These are phyloP conservation scores for Clathrospora elynae DNA, from an alignment of 2,329 filamentous ascomycete genomes.

Conservation along the genomic window DNA sequence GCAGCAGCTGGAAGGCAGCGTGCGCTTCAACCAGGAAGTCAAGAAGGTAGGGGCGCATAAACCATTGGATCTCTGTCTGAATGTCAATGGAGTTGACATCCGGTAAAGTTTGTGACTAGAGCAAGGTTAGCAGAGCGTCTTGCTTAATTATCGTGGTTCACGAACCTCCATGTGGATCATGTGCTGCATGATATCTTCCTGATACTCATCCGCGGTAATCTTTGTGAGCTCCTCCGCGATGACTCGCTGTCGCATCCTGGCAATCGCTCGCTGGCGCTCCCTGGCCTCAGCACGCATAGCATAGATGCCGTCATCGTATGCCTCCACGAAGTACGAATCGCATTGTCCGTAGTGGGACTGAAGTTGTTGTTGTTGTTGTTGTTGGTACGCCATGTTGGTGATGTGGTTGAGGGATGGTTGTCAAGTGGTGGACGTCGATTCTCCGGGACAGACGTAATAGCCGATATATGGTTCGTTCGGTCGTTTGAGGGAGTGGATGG, in stretches of 20 bases:
- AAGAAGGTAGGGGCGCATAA: conserved; percentile 96
- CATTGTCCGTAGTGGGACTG: conserved; percentile 65
- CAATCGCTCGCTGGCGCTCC: conserved; percentile 77
- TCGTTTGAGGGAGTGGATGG: conserved; percentile 49
- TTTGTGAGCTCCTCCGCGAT: conserved; percentile 88
- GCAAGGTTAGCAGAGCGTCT: conserved; percentile 31
- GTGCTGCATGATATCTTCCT: conserved; percentile 91
- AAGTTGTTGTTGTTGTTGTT: conserved; percentile 55
- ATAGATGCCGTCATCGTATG: conserved; percentile 60
- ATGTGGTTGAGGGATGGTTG: conserved; percentile 37
- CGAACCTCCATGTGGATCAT: conserved; percentile 92
- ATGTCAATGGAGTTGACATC: conserved; percentile 99
- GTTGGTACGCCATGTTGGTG: conserved; percentile 62
- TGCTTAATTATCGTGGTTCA: conserved; percentile 22
- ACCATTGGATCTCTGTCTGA: conserved; percentile 99
- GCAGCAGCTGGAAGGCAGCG: conserved; percentile 88
- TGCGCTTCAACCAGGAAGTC: conserved; percentile 98
- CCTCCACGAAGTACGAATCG: conserved; percentile 71
- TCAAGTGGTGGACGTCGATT: conserved; percentile 55
- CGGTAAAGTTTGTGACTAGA: conserved; percentile 79
- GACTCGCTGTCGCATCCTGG: conserved; percentile 81
- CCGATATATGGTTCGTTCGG: conserved; percentile 22
- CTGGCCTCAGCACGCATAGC: conserved; percentile 67
- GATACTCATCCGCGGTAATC: conserved; percentile 84
- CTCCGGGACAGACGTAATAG: conserved; percentile 49